A percentile compares a stretch with the other conserved stretches of the same genome.
phyloP scores from a whole-genome alignment of 2,329 filamentous ascomycete species.

The Epichloe gansuensis region DNA sequence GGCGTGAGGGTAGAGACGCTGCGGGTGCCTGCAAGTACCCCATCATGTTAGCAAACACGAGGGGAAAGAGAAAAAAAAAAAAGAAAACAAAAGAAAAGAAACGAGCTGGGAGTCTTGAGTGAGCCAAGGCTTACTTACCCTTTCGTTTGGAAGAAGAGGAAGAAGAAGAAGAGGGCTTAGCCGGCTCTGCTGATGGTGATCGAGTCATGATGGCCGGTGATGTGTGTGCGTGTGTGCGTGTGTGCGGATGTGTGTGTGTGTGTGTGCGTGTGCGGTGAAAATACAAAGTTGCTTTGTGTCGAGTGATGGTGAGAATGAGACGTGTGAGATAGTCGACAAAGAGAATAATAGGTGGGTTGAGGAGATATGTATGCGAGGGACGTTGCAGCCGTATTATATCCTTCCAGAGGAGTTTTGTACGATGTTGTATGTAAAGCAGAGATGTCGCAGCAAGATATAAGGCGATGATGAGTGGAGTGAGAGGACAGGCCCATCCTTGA shows the following conservation, averaged over 20 bases:
- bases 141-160: conserved; percentile 27
- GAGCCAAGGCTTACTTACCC: conserved; percentile 25
- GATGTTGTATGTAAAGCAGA: neutral
- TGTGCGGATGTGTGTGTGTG: neutral
- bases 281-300: neutral
- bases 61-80: neutral
- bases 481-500: conserved; percentile 6
- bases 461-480: neutral
- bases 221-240: neutral
- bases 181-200: conserved; percentile 30
- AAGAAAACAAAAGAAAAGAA: neutral
- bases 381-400: neutral
- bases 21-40: conserved; percentile 40
- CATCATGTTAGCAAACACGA: neutral
- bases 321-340: no score
- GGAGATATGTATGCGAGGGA: neutral
- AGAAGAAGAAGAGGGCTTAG: conserved; percentile 20
- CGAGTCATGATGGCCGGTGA: conserved; percentile 22
- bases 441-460: neutral
- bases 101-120: neutral
- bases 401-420: neutral
- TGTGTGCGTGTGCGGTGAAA: neutral
- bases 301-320: neutral
- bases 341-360: neutral
- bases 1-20: conserved; percentile 80